Conservation (phyloP, 768 basidiomycete genomes). For the Amanita jacksonii region DNA sequence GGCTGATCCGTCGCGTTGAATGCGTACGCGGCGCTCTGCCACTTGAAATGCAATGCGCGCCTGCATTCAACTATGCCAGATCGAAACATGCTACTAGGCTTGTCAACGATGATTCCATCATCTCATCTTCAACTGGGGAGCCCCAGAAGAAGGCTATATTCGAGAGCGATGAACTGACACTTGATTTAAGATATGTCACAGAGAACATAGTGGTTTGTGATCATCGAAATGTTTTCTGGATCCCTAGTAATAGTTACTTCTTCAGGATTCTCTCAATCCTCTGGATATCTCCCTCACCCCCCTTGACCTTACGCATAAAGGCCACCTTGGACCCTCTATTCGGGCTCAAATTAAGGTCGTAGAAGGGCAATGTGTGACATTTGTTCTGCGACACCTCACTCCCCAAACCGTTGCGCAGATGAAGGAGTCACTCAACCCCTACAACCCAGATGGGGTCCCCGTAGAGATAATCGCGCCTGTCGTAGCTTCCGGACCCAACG, state of each 20-base stretch:
- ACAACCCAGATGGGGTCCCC: background rate
- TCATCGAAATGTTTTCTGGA: background rate
- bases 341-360: slow-evolving; percentile 48
- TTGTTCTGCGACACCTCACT: slow-evolving; percentile 70
- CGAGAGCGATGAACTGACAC: slow-evolving; percentile 40
- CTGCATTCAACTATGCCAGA: slow-evolving; percentile 93
- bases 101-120: slow-evolving; percentile 31
- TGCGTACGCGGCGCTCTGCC: slow-evolving; percentile 79
- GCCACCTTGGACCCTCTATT: slow-evolving; percentile 65
- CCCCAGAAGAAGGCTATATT: slow-evolving; percentile 54
- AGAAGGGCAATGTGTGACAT: slow-evolving; percentile 89
- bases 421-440: background rate
- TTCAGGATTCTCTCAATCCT: slow-evolving; percentile 29
- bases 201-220: slow-evolving; percentile 34
- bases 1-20: slow-evolving; percentile 81
- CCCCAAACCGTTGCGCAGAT: slow-evolving; percentile 3
- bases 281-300: slow-evolving; percentile 51
- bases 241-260: background rate
- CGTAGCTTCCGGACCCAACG: slow-evolving; percentile 25
- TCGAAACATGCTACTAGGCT: slow-evolving; percentile 58
- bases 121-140: slow-evolving; percentile 12
- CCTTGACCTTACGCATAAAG: slow-evolving; percentile 59
- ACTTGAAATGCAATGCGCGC: slow-evolving; percentile 82
- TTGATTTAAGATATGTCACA: slow-evolving; percentile 73
- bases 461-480: background rate